These are phyloP conservation scores for Cryptococcus deneoformans DNA, from an alignment of 1,284 basidiomycete genomes.

Conservation along the genomic window DNA sequence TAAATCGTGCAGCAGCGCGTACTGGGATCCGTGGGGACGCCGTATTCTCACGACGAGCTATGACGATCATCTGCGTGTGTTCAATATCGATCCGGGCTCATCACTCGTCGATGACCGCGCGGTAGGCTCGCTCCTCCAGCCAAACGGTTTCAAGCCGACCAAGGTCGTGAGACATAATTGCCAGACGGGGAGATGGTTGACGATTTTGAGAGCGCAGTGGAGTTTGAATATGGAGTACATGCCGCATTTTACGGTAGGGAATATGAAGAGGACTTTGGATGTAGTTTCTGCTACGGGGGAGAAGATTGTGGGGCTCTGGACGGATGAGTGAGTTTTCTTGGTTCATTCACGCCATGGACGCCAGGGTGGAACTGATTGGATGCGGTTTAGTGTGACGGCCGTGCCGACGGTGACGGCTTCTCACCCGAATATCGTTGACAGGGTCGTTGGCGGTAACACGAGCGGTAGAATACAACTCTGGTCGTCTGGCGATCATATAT, in stretches of 20 bases:
- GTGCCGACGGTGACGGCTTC: conserved; percentile 51
- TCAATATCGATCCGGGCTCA: conserved; percentile 1
- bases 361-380: no score
- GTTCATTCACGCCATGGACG: no score
- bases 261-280: conserved; percentile 52
- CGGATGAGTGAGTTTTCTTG: conserved; percentile 29
- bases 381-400: conserved; percentile 50
- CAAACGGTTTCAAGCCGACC: conserved; percentile 30
- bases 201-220: conserved; percentile 54
- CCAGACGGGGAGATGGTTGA: conserved; percentile 53
- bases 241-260: conserved; percentile 51
- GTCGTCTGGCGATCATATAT: conserved; percentile 14
- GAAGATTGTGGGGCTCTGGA: conserved; percentile 37
- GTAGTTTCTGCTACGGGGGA: conserved; percentile 46
- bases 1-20: conserved; percentile 51
- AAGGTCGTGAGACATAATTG: conserved; percentile 48
- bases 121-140: no score
- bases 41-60: conserved; percentile 50
- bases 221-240: conserved; percentile 46
- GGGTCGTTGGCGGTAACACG: conserved; percentile 49
- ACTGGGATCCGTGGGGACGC: conserved; percentile 52
- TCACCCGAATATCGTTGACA: conserved; percentile 47
- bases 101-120: no score
- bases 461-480: conserved; percentile 47
- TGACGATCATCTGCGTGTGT: conserved; percentile 49